Percentiles rank a stretch among this genome's conserved stretches.
These are phyloP conservation scores for Adansonia grandidieri DNA, from an alignment of 441 rosid genomes.

Conservation along the genomic window DNA sequence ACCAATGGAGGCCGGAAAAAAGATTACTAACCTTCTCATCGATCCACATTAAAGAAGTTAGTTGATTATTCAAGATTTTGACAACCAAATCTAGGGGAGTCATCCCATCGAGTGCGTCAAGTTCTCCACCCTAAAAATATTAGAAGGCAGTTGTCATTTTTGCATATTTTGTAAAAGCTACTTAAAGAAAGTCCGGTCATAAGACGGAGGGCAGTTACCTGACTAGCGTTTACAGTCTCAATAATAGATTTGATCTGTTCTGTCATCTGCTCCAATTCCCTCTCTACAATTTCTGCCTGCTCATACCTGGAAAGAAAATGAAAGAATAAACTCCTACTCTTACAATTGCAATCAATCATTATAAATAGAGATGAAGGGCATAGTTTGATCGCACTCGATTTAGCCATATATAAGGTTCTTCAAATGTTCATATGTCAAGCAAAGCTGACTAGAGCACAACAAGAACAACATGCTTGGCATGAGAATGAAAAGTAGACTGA, in stretches of 20 bases:
- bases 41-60: constrained; percentile 94
- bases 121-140: constrained; percentile 79
- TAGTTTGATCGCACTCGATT: background rate
- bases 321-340: constrained; percentile 13
- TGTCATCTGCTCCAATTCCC: constrained; percentile 92
- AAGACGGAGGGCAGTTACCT: constrained; percentile 46
- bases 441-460: constrained; percentile 13
- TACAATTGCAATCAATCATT: constrained; percentile 4
- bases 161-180: constrained; percentile 2
- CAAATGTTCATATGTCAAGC: background rate
- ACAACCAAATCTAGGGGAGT: constrained; percentile 89
- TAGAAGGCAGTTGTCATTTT: constrained; percentile 23
- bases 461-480: background rate
- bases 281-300: constrained; percentile 85
- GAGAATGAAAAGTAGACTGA: background rate
- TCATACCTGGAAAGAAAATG: constrained; percentile 66
- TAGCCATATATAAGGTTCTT: constrained; percentile 9
- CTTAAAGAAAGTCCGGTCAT: background rate
- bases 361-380: background rate
- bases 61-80: constrained; percentile 90
- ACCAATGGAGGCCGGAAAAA: background rate
- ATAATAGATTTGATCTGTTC: constrained; percentile 85
- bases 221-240: constrained; percentile 75
- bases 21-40: constrained; percentile 81
- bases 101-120: constrained; percentile 77